A percentile compares a stretch with the other conserved stretches of the same genome.
Conservation (phyloP, 2,329 filamentous ascomycete species). For the Gaeumannomyces tritici region DNA sequence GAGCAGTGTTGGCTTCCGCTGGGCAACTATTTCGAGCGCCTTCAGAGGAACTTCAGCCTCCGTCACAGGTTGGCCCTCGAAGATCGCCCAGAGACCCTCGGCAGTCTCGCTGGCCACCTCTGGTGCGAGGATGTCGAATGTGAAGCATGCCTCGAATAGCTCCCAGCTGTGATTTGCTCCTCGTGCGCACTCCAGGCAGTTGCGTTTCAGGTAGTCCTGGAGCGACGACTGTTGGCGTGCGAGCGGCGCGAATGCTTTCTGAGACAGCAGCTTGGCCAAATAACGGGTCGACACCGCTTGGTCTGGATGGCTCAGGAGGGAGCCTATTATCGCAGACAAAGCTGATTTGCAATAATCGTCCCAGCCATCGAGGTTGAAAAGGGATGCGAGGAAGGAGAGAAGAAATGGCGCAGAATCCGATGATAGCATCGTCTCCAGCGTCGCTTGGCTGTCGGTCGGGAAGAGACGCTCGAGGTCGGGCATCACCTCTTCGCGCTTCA, state of each 20-base stretch:
- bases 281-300: conserved; percentile 19
- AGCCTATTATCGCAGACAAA: conserved; percentile 34
- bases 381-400: conserved; percentile 52
- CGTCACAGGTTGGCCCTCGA: conserved; percentile 10
- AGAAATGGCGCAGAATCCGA: conserved; percentile 62
- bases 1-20: conserved; percentile 33
- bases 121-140: conserved; percentile 28
- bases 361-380: conserved; percentile 33
- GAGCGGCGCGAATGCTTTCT: conserved; percentile 26
- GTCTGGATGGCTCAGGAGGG: conserved; percentile 25
- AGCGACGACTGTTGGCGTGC: conserved; percentile 28
- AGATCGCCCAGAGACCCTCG: conserved; percentile 15
- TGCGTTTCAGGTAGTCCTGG: conserved; percentile 35
- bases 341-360: conserved; percentile 25
- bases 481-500: conserved; percentile 20
- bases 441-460: conserved; percentile 38
- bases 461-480: conserved; percentile 32
- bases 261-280: conserved; percentile 37
- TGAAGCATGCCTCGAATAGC: conserved; percentile 38
- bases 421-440: conserved; percentile 48
- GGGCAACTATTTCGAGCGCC: conserved; percentile 38
- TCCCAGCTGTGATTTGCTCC: conserved; percentile 26
- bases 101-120: conserved; percentile 19
- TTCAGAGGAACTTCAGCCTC: conserved; percentile 24
- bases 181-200: conserved; percentile 27